Conservation (phyloP, 2,329 filamentous ascomycete species). For the Rutstroemia sp. region DNA sequence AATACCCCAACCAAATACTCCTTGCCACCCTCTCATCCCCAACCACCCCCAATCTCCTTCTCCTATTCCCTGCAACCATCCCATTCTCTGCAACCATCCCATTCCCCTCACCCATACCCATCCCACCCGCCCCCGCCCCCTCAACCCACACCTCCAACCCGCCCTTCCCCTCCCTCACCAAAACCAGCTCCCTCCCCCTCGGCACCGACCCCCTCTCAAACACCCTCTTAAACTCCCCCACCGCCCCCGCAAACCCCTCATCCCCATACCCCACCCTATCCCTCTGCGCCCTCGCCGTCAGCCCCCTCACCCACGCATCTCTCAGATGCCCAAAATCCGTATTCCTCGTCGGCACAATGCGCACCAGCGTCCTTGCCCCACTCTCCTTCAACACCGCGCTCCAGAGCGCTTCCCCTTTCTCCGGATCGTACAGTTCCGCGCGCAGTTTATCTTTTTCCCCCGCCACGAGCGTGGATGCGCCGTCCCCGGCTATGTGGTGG, state of each 20-base stretch:
- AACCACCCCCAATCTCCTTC: constrained; percentile 61
- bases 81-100: no score
- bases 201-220: constrained; percentile 76
- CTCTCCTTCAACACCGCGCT: constrained; percentile 57
- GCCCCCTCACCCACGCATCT: constrained; percentile 82
- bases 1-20: constrained; percentile 82
- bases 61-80: no score
- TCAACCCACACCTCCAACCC: constrained; percentile 62
- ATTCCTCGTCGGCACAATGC: constrained; percentile 83
- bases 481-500: constrained; percentile 59
- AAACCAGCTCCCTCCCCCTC: constrained; percentile 69
- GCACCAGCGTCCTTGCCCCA: constrained; percentile 67
- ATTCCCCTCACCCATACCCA: no score
- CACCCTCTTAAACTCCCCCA: constrained; percentile 72
- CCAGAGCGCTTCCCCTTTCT: constrained; percentile 67
- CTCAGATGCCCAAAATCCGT: constrained; percentile 91
- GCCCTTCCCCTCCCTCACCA: constrained; percentile 61
- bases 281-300: constrained; percentile 63
- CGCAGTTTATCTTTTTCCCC: constrained; percentile 72
- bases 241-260: constrained; percentile 66
- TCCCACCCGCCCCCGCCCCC: background rate
- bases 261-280: constrained; percentile 47
- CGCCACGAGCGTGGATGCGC: constrained; percentile 76
- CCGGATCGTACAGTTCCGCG: constrained; percentile 60
- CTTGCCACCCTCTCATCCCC: constrained; percentile 73